Percentiles rank a stretch among this genome's conserved stretches.
Evolutionary conservation across 352 stramenopile species (phyloP).

Genomic region (Thalassiosira livingstoniorum): DNA sequence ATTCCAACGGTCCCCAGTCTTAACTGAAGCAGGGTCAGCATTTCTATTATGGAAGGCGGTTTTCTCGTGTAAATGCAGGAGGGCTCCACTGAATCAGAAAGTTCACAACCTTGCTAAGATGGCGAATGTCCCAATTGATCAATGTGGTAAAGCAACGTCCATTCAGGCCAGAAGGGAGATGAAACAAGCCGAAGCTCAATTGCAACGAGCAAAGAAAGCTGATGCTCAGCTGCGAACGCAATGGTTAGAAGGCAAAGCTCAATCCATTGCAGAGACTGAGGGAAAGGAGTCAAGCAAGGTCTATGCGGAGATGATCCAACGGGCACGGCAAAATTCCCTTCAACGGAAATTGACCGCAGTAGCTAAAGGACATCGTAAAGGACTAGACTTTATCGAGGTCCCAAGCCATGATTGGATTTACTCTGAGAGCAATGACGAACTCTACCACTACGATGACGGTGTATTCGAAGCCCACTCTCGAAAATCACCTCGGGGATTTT

Average conservation of each 20-base stretch:
- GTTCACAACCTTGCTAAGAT: not conserved
- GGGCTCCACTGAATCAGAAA: not conserved
- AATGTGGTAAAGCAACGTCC: not conserved
- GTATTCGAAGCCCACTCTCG: slow-evolving; percentile 31
- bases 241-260: not conserved
- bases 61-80: not conserved
- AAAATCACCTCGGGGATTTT: not conserved
- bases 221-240: not conserved
- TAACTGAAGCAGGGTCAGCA: not conserved
- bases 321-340: not conserved
- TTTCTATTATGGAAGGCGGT: not conserved
- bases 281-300: not conserved
- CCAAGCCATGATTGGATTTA: slow-evolving; percentile 15
- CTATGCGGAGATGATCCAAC: not conserved
- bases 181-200: not conserved
- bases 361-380: not conserved
- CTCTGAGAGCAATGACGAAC: not conserved
- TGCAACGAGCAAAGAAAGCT: not conserved
- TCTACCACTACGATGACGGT: slow-evolving; percentile 20
- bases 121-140: not conserved
- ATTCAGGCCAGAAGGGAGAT: not conserved
- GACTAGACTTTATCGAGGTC: not conserved
- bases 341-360: slow-evolving; percentile 1
- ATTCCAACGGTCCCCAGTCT: not conserved
- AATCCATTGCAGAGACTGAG: not conserved